These are phyloP conservation scores for Rhodotorula mucilaginosa DNA, from an alignment of 1,284 basidiomycete species.

Conservation along the genomic window DNA sequence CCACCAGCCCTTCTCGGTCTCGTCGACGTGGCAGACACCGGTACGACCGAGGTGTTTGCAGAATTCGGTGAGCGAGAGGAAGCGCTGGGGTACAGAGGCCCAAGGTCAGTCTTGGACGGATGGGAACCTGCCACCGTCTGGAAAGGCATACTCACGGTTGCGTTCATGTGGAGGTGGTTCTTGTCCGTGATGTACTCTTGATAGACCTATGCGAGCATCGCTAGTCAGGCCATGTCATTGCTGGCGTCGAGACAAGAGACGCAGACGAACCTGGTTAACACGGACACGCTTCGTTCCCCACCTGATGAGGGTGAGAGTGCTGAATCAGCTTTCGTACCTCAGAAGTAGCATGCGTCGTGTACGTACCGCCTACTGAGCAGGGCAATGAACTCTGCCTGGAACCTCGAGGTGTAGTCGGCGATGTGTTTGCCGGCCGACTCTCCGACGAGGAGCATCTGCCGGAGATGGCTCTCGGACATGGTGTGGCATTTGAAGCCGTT, in stretches of 20 bases:
- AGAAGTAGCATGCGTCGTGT: too few relatives aligned
- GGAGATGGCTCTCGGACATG: slow-evolving; percentile 79
- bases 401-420: slow-evolving; percentile 80
- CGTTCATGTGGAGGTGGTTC: slow-evolving; percentile 95
- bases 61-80: slow-evolving; percentile 95
- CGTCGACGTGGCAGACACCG: slow-evolving; percentile 88
- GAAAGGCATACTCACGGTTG: slow-evolving; percentile 56
- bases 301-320: slow-evolving; percentile 50
- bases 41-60: slow-evolving; percentile 82
- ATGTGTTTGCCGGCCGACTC: slow-evolving; percentile 85
- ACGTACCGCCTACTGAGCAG: slow-evolving; percentile 75
- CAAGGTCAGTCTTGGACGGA: neutral
- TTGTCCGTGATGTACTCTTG: slow-evolving; percentile 98
- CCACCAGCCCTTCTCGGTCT: slow-evolving; percentile 97
- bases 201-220: slow-evolving; percentile 61
- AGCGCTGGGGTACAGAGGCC: slow-evolving; percentile 54
- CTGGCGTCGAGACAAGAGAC: neutral
- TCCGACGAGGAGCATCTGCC: slow-evolving; percentile 94
- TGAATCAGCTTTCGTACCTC: neutral
- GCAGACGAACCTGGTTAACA: slow-evolving; percentile 63
- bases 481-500: slow-evolving; percentile 90
- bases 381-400: slow-evolving; percentile 87
- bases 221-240: neutral
- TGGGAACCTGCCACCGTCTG: too few relatives aligned
- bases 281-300: slow-evolving; percentile 90